These are phyloP conservation scores for Ophiostoma ips DNA, from an alignment of 2,329 filamentous ascomycete species.

Conservation along the genomic window DNA sequence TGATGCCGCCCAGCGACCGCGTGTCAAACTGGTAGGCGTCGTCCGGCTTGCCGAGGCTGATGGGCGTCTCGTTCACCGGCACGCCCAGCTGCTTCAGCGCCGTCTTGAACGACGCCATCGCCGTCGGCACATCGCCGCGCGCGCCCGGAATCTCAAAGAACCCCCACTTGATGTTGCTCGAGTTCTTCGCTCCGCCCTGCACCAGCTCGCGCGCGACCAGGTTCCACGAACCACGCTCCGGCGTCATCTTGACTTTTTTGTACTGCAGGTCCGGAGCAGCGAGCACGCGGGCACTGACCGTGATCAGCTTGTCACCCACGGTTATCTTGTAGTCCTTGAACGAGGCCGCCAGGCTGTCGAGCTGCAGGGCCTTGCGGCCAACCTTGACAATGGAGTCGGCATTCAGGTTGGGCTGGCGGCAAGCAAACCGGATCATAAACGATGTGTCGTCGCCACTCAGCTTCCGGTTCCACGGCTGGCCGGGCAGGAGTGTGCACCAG, in stretches of 20 bases:
- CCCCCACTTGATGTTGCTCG: constrained; percentile 38
- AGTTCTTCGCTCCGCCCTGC: constrained; percentile 27
- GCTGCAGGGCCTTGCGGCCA: constrained; percentile 42
- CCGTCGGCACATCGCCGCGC: neutral
- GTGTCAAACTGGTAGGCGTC: constrained; percentile 3
- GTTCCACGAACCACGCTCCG: constrained; percentile 54
- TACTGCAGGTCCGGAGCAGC: constrained; percentile 48
- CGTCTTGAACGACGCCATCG: neutral
- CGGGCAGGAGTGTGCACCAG: constrained; percentile 46
- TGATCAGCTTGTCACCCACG: constrained; percentile 49
- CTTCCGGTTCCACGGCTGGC: constrained; percentile 48
- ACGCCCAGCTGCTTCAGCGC: constrained; percentile 25
- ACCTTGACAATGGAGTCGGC: constrained; percentile 48
- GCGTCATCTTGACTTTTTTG: constrained; percentile 18
- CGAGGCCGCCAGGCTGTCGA: constrained; percentile 33
- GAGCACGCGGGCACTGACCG: constrained; percentile 59
- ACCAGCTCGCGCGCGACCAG: constrained; percentile 44
- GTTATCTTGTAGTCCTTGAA: constrained; percentile 46
- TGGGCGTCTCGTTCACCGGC: constrained; percentile 16
- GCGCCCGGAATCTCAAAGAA: constrained; percentile 20
- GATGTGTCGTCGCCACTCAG: constrained; percentile 47
- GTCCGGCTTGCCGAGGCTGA: neutral
- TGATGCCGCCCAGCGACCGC: neutral
- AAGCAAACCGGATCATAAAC: constrained; percentile 60
- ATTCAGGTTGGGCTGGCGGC: constrained; percentile 51